These are phyloP conservation scores for Gloeostereum incarnatum DNA, from an alignment of 768 basidiomycete genomes.

Conservation along the genomic window DNA sequence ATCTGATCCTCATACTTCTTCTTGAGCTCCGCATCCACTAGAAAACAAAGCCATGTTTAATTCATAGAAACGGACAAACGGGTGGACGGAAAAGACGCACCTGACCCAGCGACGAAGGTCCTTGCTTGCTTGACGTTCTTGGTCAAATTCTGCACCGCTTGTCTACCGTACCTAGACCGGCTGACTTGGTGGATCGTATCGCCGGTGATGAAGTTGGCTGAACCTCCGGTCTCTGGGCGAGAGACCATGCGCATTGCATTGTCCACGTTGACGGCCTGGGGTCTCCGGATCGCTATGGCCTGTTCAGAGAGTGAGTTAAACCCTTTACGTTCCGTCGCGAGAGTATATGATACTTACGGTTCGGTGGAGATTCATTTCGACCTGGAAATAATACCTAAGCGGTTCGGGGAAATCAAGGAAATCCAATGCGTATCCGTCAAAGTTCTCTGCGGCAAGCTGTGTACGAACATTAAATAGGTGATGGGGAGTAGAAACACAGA, in stretches of 20 bases:
- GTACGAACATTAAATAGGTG: no score
- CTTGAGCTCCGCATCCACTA: conserved; percentile 63
- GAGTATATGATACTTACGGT: conserved; percentile 38
- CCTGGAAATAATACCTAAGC: conserved; percentile 61
- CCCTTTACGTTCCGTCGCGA: no score
- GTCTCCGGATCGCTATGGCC: conserved; percentile 56
- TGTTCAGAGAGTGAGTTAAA: conserved; percentile 16
- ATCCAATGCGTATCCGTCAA: conserved; percentile 81
- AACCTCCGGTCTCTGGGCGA: conserved; percentile 33
- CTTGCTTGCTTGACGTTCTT: conserved; percentile 43
- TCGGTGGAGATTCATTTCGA: conserved; percentile 57
- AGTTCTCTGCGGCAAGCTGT: conserved; percentile 53
- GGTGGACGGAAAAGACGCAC: conserved; percentile 25
- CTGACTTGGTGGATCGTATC: conserved; percentile 46
- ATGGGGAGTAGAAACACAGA: no score
- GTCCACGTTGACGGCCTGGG: conserved; percentile 37
- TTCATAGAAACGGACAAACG: background rate
- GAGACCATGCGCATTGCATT: conserved; percentile 54
- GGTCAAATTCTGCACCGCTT: conserved; percentile 52
- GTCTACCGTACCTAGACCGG: conserved; percentile 66
- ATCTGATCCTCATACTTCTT: conserved; percentile 38
- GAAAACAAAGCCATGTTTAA: background rate
- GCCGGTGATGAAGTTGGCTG: conserved; percentile 57
- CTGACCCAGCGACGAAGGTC: conserved; percentile 40
- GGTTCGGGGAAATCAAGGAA: conserved; percentile 71